These are phyloP conservation scores for Xylaria nigripes DNA, from an alignment of 495 filamentous ascomycete species.

Conservation along the genomic window DNA sequence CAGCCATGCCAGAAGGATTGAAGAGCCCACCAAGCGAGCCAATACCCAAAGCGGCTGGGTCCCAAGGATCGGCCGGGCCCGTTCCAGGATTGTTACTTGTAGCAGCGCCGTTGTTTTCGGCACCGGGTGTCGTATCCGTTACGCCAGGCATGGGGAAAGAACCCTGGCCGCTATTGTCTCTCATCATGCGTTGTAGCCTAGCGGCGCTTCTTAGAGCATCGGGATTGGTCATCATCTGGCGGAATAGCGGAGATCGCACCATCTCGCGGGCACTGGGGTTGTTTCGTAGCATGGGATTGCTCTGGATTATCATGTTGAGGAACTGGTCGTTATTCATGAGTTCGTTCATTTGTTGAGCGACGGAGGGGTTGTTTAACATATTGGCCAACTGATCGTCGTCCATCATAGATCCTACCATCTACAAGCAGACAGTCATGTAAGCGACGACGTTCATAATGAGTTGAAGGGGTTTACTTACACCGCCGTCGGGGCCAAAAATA, in stretches of 20 bases:
- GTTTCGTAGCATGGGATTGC: conserved; percentile 78
- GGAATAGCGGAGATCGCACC: conserved; percentile 75
- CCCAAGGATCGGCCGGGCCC: conserved; percentile 33
- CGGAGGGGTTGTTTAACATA: conserved; percentile 80
- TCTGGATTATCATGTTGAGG: conserved; percentile 83
- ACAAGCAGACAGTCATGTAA: conserved; percentile 22
- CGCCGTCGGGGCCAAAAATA: conserved; percentile 93
- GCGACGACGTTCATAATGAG: conserved; percentile 1
- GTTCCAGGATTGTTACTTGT: conserved; percentile 7
- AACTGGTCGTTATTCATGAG: conserved; percentile 87
- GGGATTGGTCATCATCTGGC: conserved; percentile 94
- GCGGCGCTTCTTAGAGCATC: conserved; percentile 69
- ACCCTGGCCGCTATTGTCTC: conserved; percentile 30
- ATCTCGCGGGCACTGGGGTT: conserved; percentile 78
- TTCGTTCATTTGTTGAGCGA: conserved; percentile 80
- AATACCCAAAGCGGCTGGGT: conserved; percentile 24
- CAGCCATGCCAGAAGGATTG: conserved; percentile 14
- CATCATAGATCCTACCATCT: conserved; percentile 85
- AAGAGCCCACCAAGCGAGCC: not conserved
- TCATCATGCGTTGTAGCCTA: conserved; percentile 67
- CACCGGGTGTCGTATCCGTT: conserved; percentile 60
- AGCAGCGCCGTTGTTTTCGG: conserved; percentile 17
- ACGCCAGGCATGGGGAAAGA: conserved; percentile 85
- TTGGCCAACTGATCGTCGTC: conserved; percentile 68
- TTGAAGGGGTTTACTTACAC: conserved; percentile 56